Conservation (phyloP, 495 filamentous ascomycete species). For the Xylaria intraflava region DNA sequence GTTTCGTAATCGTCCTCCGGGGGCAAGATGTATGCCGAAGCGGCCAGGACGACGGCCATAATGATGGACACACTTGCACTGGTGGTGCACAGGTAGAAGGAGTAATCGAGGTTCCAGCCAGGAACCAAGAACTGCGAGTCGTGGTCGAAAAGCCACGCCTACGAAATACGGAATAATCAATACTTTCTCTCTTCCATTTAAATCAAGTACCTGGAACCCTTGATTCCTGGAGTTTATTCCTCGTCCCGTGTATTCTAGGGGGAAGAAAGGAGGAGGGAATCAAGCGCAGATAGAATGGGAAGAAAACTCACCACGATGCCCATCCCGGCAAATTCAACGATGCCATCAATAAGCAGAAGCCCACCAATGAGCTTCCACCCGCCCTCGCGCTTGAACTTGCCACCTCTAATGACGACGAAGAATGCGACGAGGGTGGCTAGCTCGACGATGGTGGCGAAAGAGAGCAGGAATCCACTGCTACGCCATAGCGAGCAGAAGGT, state of each 20-base stretch:
- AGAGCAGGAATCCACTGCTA: constrained; percentile 78
- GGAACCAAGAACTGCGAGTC: constrained; percentile 75
- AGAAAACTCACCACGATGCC: constrained; percentile 64
- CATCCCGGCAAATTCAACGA: constrained; percentile 63
- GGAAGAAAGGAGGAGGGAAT: not conserved
- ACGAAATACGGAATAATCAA: constrained; percentile 5
- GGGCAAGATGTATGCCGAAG: constrained; percentile 61
- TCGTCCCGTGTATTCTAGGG: not conserved
- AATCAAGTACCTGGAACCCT: not conserved
- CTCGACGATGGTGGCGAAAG: constrained; percentile 69
- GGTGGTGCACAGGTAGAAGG: constrained; percentile 69
- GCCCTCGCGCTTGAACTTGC: constrained; percentile 62
- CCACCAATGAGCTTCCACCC: constrained; percentile 71
- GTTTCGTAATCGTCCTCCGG: constrained; percentile 82
- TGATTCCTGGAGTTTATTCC: not conserved
- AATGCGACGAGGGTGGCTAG: constrained; percentile 69
- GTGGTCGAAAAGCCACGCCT: constrained; percentile 79
- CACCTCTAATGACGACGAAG: constrained; percentile 65
- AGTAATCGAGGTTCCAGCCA: constrained; percentile 75
- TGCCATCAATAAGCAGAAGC: constrained; percentile 54
- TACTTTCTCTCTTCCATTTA: not conserved
- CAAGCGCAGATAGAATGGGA: not conserved
- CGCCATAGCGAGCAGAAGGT: constrained; percentile 92
- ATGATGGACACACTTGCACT: constrained; percentile 63
- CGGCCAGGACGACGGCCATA: constrained; percentile 53